These are phyloP conservation scores for Cucumis sativus DNA, from an alignment of 306 rosid species.

Conservation along the genomic window Cucumber_9930_V3 NC_026659.2:27729001-27729500, in stretches of 20 bases:
- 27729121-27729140: not conserved
- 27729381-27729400: not conserved
- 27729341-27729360: not conserved
- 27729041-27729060: constrained; percentile 94
- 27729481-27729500: not conserved
- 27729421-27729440: not conserved
- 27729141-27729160: not conserved
- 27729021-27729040: constrained; percentile 67
- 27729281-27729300: not conserved
- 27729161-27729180: too few species aligned
- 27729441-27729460: too few species aligned
- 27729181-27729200: not conserved
- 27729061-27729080: constrained; percentile 96
- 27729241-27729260: not conserved
- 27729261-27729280: not conserved
- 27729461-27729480: not conserved
- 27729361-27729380: not conserved
- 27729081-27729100: constrained; percentile 73
- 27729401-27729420: not conserved
- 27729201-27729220: not conserved
- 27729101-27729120: not conserved
- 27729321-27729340: not conserved
- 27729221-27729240: not conserved
- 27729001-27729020: constrained; percentile 81
- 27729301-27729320: not conserved